Conservation (phyloP, 1,139 yeast species). For the Hyphopichia pseudoburtonii region DNA sequence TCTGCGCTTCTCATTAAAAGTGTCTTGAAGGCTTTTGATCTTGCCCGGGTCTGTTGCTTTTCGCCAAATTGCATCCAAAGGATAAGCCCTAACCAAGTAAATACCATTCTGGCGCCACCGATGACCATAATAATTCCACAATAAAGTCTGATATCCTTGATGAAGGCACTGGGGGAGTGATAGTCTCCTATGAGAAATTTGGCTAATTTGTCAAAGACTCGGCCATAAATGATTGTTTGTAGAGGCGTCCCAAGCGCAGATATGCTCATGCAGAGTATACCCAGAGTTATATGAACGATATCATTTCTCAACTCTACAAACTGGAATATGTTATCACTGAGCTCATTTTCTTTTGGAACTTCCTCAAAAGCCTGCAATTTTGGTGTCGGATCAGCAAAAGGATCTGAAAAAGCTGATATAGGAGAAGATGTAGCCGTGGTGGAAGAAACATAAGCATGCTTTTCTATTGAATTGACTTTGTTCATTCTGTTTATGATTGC, state of each 20-base stretch:
- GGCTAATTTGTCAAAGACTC: conserved; percentile 55
- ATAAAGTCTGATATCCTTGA: conserved; percentile 42
- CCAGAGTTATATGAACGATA: not conserved
- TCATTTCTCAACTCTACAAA: not conserved
- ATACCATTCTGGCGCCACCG: conserved; percentile 53
- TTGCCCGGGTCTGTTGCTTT: conserved; percentile 58
- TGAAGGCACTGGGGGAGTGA: conserved; percentile 25
- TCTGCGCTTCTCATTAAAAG: conserved; percentile 38
- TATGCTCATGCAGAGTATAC: conserved; percentile 18
- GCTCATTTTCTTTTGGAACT: not conserved
- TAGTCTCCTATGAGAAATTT: conserved; percentile 30
- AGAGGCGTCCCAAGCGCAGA: conserved; percentile 61
- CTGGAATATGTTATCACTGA: not conserved
- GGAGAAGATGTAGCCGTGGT: not conserved
- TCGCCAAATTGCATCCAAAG: conserved; percentile 77
- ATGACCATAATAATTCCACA: conserved; percentile 57
- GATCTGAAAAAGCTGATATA: not conserved
- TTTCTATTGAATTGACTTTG: no score
- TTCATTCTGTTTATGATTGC: no score
- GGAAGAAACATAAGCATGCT: not conserved
- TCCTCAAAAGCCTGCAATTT: no score
- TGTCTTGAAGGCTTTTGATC: conserved; percentile 40
- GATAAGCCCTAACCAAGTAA: conserved; percentile 56
- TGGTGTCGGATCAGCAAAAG: not conserved
- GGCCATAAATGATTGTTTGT: conserved; percentile 65